phyloP scores from a whole-genome alignment of 2,329 filamentous ascomycete species.

The Rosellinia necatrix region DNA sequence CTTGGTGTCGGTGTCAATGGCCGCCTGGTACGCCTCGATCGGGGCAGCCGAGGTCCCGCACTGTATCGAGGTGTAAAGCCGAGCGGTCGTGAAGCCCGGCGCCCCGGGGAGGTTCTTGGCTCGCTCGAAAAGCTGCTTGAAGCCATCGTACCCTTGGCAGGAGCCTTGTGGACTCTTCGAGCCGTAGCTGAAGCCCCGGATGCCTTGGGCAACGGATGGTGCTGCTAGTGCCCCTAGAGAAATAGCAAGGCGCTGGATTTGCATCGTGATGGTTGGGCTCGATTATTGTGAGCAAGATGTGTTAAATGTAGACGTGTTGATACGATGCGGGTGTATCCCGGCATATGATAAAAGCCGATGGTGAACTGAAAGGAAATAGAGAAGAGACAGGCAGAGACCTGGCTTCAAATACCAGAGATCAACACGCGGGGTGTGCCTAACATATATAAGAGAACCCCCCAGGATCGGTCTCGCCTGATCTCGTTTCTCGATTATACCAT shows the following conservation, averaged over 20 bases:
- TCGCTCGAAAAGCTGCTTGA: conserved; percentile 49
- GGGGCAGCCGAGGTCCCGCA: conserved; percentile 39
- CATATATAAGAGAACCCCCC: background rate
- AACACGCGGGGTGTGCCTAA: background rate
- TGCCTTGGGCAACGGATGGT: conserved; percentile 25
- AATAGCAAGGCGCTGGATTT: conserved; percentile 24
- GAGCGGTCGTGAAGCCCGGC: conserved; percentile 50
- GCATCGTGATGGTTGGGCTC: conserved; percentile 23
- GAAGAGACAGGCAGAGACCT: background rate
- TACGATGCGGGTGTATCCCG: too few species aligned
- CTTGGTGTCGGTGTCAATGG: conserved; percentile 38
- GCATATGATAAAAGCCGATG: background rate
- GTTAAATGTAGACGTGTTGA: background rate
- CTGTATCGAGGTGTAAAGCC: conserved; percentile 46
- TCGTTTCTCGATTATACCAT: background rate
- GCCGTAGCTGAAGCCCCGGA: conserved; percentile 53
- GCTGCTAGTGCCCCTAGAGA: conserved; percentile 23
- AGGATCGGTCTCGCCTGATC: background rate
- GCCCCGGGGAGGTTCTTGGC: conserved; percentile 48
- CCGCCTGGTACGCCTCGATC: conserved; percentile 38
- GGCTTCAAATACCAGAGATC: background rate
- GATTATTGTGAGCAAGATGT: background rate
- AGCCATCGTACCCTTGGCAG: conserved; percentile 48
- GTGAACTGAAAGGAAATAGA: background rate
- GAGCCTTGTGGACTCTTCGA: conserved; percentile 46